Evolutionary conservation across 192 early-diverging fungal species (phyloP), one percentile per base, ranked within the genome.

Genomic region (Rhizophagus prolifer): DNA sequence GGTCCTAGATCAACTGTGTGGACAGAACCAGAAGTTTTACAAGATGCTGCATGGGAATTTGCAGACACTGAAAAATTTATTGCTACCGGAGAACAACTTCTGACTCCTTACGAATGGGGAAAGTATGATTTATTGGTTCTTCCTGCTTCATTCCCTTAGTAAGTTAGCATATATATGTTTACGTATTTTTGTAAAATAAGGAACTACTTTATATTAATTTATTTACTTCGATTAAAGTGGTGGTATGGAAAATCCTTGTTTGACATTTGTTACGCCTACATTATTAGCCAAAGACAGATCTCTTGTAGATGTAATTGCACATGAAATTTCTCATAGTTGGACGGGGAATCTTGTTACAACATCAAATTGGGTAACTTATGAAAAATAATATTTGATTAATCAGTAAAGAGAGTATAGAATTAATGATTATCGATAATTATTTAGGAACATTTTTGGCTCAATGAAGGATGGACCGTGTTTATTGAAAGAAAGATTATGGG

Each of bases 231-330:
- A 74, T 77, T 26, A 47, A 26, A 70, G 68, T 63, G 92, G 92
- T 60, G 93, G 95, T 68, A 97, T 97, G 94, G 94, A 99, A 88
- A 99, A 99, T 84, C 97, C 97, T 21, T 97, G 95, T 81, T 82
- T 97, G 76, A 98, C 97, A 0, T 99, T 97, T 91, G 96, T 97
- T 26, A 99, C 97, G 31, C 97, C 97, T 30, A 95, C 95, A 23
- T 87, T 99, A 36, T 84, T 99, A 61, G 96, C 97, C 50, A 96
- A 96, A 69, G 97, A 99, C 83, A 90, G 92, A 59, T 93, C 92
- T 46, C 86, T 97, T 66, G 95, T 96, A 1, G 95, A 98, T 80
- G 96, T 98, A 31, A 90, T 98, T 70, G 94, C 94, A 4, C 97
- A 98, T 84, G 97, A 98, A 77, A 93, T 96, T 81, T 84, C 93